Percentiles rank a stretch among this genome's conserved stretches.
These are phyloP conservation scores for Phaeosphaeriaceae sp. DNA, from an alignment of 2,329 filamentous ascomycete genomes.

Conservation along the genomic window DNA sequence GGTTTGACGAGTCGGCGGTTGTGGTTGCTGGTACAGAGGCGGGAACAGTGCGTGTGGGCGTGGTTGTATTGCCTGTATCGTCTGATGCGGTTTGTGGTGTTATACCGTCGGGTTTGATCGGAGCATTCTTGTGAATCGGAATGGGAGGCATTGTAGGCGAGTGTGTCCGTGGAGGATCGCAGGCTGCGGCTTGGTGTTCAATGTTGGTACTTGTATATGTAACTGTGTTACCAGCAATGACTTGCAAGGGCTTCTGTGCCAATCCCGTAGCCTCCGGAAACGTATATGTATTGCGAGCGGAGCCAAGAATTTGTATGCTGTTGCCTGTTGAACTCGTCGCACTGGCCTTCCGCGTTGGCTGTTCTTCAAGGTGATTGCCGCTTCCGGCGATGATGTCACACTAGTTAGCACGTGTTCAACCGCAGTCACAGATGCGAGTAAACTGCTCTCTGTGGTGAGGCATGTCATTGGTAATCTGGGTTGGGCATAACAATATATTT, in stretches of 20 bases:
- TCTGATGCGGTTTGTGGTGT: constrained; percentile 47
- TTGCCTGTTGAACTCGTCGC: constrained; percentile 26
- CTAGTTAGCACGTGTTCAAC: constrained; percentile 17
- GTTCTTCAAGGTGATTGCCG: constrained; percentile 22
- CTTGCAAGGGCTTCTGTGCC: no score
- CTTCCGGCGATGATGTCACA: constrained; percentile 39
- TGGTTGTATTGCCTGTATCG: constrained; percentile 34
- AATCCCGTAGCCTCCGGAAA: no score
- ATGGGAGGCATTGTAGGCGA: constrained; percentile 53
- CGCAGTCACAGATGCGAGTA: background rate
- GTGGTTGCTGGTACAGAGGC: constrained; percentile 37
- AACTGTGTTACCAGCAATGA: no score
- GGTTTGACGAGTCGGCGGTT: constrained; percentile 31
- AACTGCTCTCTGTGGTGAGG: background rate
- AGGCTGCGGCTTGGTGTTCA: background rate
- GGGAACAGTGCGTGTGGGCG: constrained; percentile 46
- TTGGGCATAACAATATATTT: no score
- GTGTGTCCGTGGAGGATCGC: background rate
- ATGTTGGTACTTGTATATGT: background rate
- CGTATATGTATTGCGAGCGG: no score
- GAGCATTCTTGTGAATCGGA: constrained; percentile 55
- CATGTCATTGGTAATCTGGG: no score
- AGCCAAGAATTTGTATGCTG: constrained; percentile 12
- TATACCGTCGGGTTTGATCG: constrained; percentile 51
- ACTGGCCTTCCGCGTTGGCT: constrained; percentile 18